Conservation (phyloP, 208 protist species). For the Trypanosoma rangeli region DNA sequence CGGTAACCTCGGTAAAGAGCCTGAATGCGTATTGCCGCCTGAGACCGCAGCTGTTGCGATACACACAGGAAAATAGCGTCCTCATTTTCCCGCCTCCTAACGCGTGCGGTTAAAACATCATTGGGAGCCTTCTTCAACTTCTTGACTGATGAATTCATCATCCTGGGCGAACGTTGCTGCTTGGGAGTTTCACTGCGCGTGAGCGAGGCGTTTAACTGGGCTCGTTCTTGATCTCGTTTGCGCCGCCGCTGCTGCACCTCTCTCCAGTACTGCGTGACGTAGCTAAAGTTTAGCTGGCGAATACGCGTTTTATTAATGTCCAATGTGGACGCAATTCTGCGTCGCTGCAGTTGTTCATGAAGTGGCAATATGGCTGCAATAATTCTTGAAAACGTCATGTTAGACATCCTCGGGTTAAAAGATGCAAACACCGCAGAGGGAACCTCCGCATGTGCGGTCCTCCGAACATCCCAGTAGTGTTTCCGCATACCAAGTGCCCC, state of each 20-base stretch:
- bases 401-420: constrained; percentile 39
- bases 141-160: neutral
- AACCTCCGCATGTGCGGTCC: constrained; percentile 2
- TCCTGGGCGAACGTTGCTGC: neutral
- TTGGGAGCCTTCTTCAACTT: constrained; percentile 5
- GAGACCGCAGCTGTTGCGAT: constrained; percentile 36
- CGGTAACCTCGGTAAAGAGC: constrained; percentile 50
- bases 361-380: constrained; percentile 64
- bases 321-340: constrained; percentile 33
- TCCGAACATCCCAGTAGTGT: constrained; percentile 16
- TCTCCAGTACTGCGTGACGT: constrained; percentile 58
- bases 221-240: constrained; percentile 29
- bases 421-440: constrained; percentile 69
- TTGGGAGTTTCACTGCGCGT: neutral
- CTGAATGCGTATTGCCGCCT: constrained; percentile 72
- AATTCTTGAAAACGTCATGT: constrained; percentile 66
- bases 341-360: constrained; percentile 50
- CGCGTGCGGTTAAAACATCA: constrained; percentile 21
- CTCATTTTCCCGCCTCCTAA: constrained; percentile 50
- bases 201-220: neutral
- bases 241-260: constrained; percentile 57
- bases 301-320: constrained; percentile 30
- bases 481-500: constrained; percentile 29
- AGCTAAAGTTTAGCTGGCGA: constrained; percentile 36
- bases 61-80: constrained; percentile 71